Percentiles rank a stretch among this genome's conserved stretches.
phyloP scores from a whole-genome alignment of 2,329 filamentous ascomycete genomes.

The Dendryphion nanum region DNA sequence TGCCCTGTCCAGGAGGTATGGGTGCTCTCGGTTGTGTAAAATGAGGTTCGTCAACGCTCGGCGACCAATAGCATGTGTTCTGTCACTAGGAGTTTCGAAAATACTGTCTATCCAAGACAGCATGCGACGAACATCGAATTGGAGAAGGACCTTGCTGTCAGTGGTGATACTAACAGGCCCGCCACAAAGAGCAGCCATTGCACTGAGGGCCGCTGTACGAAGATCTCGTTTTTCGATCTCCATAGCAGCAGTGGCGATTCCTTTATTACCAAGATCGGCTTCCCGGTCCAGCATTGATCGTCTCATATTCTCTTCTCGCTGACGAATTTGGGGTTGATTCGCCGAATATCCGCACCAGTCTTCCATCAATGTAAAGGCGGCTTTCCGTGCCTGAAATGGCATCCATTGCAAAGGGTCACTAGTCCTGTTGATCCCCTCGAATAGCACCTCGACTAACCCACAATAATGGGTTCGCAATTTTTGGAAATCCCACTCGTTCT shows the following conservation, averaged over 20 bases:
- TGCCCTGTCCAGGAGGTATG: constrained; percentile 82
- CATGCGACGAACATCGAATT: constrained; percentile 91
- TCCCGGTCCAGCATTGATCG: constrained; percentile 81
- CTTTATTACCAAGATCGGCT: constrained; percentile 67
- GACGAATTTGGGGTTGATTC: constrained; percentile 78
- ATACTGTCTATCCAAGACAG: constrained; percentile 94
- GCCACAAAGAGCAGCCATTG: constrained; percentile 90
- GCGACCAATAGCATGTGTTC: constrained; percentile 85
- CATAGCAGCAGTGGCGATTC: constrained; percentile 81
- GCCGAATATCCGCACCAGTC: constrained; percentile 98
- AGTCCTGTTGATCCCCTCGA: constrained; percentile 84
- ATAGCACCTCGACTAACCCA: constrained; percentile 87
- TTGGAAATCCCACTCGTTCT: constrained; percentile 92
- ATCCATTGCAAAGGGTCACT: constrained; percentile 90
- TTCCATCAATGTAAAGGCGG: constrained; percentile 94
- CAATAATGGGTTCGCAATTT: constrained; percentile 91
- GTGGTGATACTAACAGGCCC: constrained; percentile 82
- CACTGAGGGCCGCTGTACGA: constrained; percentile 83
- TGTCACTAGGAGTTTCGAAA: constrained; percentile 87
- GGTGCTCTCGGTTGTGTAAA: constrained; percentile 82
- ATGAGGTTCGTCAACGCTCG: constrained; percentile 88
- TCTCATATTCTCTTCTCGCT: constrained; percentile 82
- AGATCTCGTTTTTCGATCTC: constrained; percentile 96
- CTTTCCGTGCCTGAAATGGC: constrained; percentile 94
- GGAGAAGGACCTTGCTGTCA: constrained; percentile 80